Conservation (phyloP, 2,329 filamentous ascomycete genomes). For the Leptoxyphium fumago region DNA sequence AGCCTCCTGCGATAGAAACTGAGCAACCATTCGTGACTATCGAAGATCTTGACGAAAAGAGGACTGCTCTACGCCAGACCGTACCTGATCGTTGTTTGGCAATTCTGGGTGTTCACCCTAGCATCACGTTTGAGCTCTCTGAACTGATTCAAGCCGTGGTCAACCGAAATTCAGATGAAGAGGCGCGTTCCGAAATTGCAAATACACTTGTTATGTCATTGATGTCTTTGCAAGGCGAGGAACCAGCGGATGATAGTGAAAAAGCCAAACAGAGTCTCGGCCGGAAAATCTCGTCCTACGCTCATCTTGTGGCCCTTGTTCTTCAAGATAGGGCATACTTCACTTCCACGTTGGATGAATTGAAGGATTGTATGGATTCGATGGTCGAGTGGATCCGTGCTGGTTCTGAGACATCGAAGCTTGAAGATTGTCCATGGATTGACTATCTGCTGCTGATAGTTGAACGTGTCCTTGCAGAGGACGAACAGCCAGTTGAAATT, state of each 20-base stretch:
- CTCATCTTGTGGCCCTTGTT: slow-evolving; percentile 77
- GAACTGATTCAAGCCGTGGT: slow-evolving; percentile 69
- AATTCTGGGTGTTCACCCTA: slow-evolving; percentile 73
- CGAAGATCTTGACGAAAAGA: slow-evolving; percentile 66
- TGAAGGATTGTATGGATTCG: slow-evolving; percentile 62
- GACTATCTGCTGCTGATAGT: slow-evolving; percentile 79
- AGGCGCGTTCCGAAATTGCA: slow-evolving; percentile 58
- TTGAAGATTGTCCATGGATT: slow-evolving; percentile 80
- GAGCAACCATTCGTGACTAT: slow-evolving; percentile 38
- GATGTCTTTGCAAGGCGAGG: slow-evolving; percentile 48
- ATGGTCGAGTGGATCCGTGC: slow-evolving; percentile 57
- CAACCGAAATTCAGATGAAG: slow-evolving; percentile 44
- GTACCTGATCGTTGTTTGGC: slow-evolving; percentile 84
- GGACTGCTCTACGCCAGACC: slow-evolving; percentile 55
- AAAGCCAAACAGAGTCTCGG: slow-evolving; percentile 25
- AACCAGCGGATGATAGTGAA: slow-evolving; percentile 32
- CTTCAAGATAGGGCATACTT: slow-evolving; percentile 76
- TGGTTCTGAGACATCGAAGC: slow-evolving; percentile 42
- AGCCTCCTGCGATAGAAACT: not conserved
- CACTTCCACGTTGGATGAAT: slow-evolving; percentile 53
- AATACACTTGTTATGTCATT: slow-evolving; percentile 72
- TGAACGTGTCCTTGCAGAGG: slow-evolving; percentile 79
- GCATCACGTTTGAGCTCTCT: slow-evolving; percentile 78
- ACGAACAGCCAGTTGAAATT: slow-evolving; percentile 63
- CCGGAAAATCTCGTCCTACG: slow-evolving; percentile 74